phyloP scores from a whole-genome alignment of 2,329 filamentous ascomycete species.

The Lizonia empirigonia region DNA sequence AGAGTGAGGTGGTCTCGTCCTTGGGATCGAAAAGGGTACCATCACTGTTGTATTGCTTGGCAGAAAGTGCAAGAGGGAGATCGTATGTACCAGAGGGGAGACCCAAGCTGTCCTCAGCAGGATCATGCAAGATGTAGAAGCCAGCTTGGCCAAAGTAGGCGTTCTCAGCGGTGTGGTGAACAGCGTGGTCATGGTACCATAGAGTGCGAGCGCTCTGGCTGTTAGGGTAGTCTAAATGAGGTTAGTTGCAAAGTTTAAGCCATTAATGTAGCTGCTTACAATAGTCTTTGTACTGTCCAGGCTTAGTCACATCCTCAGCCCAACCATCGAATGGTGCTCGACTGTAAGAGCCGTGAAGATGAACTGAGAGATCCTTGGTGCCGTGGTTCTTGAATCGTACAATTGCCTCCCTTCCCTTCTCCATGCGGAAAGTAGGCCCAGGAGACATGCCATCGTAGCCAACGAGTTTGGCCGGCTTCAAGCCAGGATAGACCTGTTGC shows the following conservation, averaged over 20 bases:
- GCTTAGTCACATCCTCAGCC: slow-evolving; percentile 59
- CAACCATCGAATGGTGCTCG: slow-evolving; percentile 59
- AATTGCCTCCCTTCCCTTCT: slow-evolving; percentile 58
- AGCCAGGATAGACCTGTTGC: slow-evolving; percentile 52
- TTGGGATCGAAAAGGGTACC: slow-evolving; percentile 58
- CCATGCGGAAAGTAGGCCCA: slow-evolving; percentile 60
- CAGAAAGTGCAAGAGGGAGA: slow-evolving; percentile 58
- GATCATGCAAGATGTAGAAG: slow-evolving; percentile 61
- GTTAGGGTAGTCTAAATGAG: slow-evolving; percentile 59
- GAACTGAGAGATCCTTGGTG: slow-evolving; percentile 55
- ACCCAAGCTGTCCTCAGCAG: slow-evolving; percentile 55
- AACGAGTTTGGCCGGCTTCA: slow-evolving; percentile 50
- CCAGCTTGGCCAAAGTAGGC: slow-evolving; percentile 65
- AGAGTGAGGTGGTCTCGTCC: slow-evolving; percentile 57
- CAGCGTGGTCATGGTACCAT: slow-evolving; percentile 60
- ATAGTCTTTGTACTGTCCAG: slow-evolving; percentile 59
- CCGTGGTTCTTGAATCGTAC: slow-evolving; percentile 63
- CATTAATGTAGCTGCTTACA: slow-evolving; percentile 22
- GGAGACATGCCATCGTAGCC: slow-evolving; percentile 64
- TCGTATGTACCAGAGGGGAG: slow-evolving; percentile 61
- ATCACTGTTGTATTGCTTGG: slow-evolving; percentile 61
- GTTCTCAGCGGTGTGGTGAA: slow-evolving; percentile 59
- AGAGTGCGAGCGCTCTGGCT: slow-evolving; percentile 58
- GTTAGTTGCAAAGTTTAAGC: slow-evolving; percentile 3
- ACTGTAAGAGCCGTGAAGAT: slow-evolving; percentile 61